Conservation (phyloP, 768 basidiomycete genomes). For the Sistotremastrum niveocremeum region DNA sequence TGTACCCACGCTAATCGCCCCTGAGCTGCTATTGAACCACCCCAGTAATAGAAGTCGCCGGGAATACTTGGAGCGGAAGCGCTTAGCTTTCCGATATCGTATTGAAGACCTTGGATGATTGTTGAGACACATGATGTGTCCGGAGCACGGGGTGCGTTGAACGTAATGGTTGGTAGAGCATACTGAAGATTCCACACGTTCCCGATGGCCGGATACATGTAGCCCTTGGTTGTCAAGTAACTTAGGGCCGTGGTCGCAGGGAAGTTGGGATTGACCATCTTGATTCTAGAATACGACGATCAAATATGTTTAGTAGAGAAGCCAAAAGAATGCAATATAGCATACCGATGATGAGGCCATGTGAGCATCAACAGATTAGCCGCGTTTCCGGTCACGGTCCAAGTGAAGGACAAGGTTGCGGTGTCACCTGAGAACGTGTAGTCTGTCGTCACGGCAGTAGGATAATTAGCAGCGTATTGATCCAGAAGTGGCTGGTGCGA, state of each 20-base stretch:
- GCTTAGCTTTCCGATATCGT: neutral
- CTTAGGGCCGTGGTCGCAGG: slow-evolving; percentile 13
- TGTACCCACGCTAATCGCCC: slow-evolving; percentile 18
- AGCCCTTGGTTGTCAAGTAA: slow-evolving; percentile 21
- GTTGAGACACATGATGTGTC: slow-evolving; percentile 18
- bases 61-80: neutral
- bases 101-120: slow-evolving; percentile 17
- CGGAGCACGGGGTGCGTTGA: slow-evolving; percentile 19
- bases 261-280: slow-evolving; percentile 11
- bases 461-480: slow-evolving; percentile 18
- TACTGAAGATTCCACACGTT: slow-evolving; percentile 20
- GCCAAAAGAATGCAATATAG: slow-evolving; percentile 2
- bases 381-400: slow-evolving; percentile 16
- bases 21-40: slow-evolving; percentile 15
- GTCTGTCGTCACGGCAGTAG: slow-evolving; percentile 15
- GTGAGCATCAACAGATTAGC: slow-evolving; percentile 20
- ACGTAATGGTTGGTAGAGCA: slow-evolving; percentile 19
- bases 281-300: neutral
- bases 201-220: slow-evolving; percentile 21
- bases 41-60: slow-evolving; percentile 22
- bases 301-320: neutral
- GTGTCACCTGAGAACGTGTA: slow-evolving; percentile 18
- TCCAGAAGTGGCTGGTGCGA: slow-evolving; percentile 18
- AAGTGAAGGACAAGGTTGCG: slow-evolving; percentile 21
- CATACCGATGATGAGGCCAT: slow-evolving; percentile 23